These are phyloP conservation scores for Auricularia cornea DNA, from an alignment of 768 basidiomycete species.

Conservation along the genomic window DNA sequence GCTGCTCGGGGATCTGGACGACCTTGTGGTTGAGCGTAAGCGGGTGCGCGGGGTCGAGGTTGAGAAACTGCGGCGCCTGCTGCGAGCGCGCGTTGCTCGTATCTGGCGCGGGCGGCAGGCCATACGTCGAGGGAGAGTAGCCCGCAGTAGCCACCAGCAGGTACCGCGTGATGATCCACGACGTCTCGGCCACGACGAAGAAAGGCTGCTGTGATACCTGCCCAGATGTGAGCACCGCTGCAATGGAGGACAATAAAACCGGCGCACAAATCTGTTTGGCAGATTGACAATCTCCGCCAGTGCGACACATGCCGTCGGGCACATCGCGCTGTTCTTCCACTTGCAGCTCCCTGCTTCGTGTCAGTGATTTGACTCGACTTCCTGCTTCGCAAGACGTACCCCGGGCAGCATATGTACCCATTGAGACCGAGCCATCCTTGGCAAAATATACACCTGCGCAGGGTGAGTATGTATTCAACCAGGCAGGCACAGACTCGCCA, in stretches of 20 bases:
- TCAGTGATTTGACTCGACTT: slow-evolving; percentile 5
- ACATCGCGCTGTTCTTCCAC: slow-evolving; percentile 47
- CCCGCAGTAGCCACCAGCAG: slow-evolving; percentile 41
- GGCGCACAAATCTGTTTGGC: slow-evolving; percentile 44
- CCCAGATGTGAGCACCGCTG: not conserved
- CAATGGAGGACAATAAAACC: not conserved
- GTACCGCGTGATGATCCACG: slow-evolving; percentile 68
- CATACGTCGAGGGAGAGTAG: not conserved
- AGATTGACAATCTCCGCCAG: slow-evolving; percentile 61
- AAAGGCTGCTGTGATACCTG: slow-evolving; percentile 28
- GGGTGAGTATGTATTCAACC: slow-evolving; percentile 1
- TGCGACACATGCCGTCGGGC: slow-evolving; percentile 44
- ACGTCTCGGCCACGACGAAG: slow-evolving; percentile 53
- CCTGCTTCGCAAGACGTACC: slow-evolving; percentile 5
- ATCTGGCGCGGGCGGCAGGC: not conserved
- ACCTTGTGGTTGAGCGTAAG: slow-evolving; percentile 25
- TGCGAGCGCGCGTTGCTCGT: slow-evolving; percentile 3
- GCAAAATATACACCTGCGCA: slow-evolving; percentile 57
- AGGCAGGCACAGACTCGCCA: slow-evolving; percentile 28
- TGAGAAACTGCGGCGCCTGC: slow-evolving; percentile 31
- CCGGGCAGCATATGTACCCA: slow-evolving; percentile 32
- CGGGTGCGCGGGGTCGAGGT: slow-evolving; percentile 41
- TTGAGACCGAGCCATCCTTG: slow-evolving; percentile 45
- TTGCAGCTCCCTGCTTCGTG: slow-evolving; percentile 9
- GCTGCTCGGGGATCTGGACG: slow-evolving; percentile 51